A percentile compares a stretch with the other conserved stretches of the same genome.
Conservation (phyloP, 2,329 filamentous ascomycete genomes). For the Shiraia sp. region DNA sequence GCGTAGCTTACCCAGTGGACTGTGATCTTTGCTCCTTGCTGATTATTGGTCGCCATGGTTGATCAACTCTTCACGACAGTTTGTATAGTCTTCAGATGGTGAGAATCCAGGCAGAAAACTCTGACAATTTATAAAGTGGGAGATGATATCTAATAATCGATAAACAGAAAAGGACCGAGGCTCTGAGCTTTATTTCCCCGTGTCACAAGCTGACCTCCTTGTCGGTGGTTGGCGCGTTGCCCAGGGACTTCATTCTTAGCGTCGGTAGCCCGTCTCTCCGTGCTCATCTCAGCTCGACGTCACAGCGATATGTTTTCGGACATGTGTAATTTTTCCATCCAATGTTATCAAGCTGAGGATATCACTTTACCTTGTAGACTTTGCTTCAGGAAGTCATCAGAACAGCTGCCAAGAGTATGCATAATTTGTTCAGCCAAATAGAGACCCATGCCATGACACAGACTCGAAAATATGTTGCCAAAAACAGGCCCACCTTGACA, state of each 20-base stretch:
- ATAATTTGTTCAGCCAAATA: too few species aligned
- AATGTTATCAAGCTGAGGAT: too few species aligned
- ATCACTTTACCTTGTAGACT: too few species aligned
- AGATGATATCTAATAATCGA: not conserved
- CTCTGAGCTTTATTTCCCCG: not conserved
- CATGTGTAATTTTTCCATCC: too few species aligned
- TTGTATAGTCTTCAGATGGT: not conserved
- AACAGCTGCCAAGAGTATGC: too few species aligned
- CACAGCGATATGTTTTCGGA: too few species aligned
- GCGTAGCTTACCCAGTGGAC: constrained; percentile 38
- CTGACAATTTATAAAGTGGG: not conserved
- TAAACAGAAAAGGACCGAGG: constrained; percentile 3
- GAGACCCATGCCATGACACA: too few species aligned
- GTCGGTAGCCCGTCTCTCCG: not conserved
- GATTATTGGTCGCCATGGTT: constrained; percentile 23
- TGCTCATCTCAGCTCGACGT: too few species aligned
- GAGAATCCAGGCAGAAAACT: too few species aligned
- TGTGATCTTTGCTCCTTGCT: constrained; percentile 41
- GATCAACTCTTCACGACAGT: not conserved
- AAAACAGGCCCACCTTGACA: too few species aligned
- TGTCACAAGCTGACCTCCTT: constrained; percentile 3
- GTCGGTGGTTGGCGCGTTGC: not conserved
- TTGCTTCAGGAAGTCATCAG: too few species aligned
- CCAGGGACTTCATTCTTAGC: not conserved
- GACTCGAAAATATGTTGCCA: too few species aligned